Conservation (phyloP, 75 land plant genomes). For the Pseudotsuga menziesii region DNA sequence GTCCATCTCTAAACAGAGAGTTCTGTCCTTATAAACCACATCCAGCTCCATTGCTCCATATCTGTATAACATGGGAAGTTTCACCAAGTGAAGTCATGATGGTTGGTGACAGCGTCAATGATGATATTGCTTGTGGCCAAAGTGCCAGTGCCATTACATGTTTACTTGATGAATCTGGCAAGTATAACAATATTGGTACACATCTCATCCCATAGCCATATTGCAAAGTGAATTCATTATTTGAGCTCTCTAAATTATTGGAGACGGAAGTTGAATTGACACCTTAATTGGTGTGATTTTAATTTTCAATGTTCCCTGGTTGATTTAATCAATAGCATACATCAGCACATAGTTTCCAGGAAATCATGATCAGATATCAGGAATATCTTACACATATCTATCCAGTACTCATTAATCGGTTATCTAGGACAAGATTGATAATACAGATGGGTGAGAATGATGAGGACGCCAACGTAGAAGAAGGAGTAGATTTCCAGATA, state of each 20-base stretch:
- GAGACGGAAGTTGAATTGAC: too few relatives aligned
- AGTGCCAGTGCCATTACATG: conserved; percentile 79
- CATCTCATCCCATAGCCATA: conserved; percentile 44
- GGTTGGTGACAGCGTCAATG: conserved; percentile 86
- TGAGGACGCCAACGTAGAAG: too few relatives aligned
- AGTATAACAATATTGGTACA: conserved; percentile 27
- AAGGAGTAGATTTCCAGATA: too few relatives aligned
- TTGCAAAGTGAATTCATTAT: conserved; percentile 58
- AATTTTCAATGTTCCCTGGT: too few relatives aligned
- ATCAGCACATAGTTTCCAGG: too few relatives aligned
- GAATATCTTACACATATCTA: too few relatives aligned
- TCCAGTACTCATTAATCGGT: too few relatives aligned
- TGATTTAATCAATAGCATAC: too few relatives aligned
- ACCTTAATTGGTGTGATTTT: too few relatives aligned
- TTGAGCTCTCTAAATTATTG: conserved; percentile 28
- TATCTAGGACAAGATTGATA: too few relatives aligned
- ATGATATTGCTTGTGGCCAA: conserved; percentile 87
- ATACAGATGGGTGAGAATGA: too few relatives aligned
- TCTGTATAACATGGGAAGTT: conserved; percentile 73
- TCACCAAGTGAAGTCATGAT: conserved; percentile 76
- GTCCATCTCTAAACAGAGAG: conserved; percentile 82
- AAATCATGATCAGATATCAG: too few relatives aligned
- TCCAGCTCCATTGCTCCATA: conserved; percentile 80
- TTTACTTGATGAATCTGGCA: conserved; percentile 69
- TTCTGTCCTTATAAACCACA: conserved; percentile 84